Evolutionary conservation across 352 stramenopile species (phyloP), one percentile per base, ranked within the genome.

Genomic region (Aphanomyces cochlioides): DNA sequence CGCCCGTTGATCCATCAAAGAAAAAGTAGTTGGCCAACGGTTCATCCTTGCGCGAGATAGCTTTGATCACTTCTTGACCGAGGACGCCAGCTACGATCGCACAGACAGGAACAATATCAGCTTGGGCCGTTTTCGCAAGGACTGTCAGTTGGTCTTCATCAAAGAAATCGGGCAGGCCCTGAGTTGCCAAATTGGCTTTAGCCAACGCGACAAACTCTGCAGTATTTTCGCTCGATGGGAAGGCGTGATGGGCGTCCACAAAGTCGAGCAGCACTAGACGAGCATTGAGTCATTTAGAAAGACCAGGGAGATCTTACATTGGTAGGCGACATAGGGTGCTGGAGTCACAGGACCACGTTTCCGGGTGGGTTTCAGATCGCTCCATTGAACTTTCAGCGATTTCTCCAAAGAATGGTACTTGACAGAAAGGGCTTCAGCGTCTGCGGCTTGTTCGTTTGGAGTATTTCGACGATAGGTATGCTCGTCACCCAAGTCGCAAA

Each of bases 11-110:
- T 38, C 87, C 87, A 54, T 98, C 92, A 47, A 98, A 98, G 73
- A 95, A 87, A 67, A 99, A 94, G 47, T 93, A 90, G 81, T 99
- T 99, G 81, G 96, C 96, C 47, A 97, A 93, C 7, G 96, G 96
- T 75, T 97, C 90, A 77, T 97, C 96, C 74, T 98, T 98, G 54
- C 93, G 89, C 61, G 90, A 98, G 45, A 99, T 93, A n/a, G 91
- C 90, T 78, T 99, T 99, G 79, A 99, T 96, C 45, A 99, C 83
- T 84, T 99, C 97, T 75, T 99, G 97, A 5, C 96, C 96, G 47
- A 99, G 68, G 48, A 99, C 93, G 37, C 97, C 97, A 19, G 96
- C 97, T 50, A 99, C 75, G 37, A 99, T 96, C 34, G 96, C 96
- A 70, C 91, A 98, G 41, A 99, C 86, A 0, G 96, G 95, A 58